Evolutionary conservation across 139 green algal genomes (phyloP).

Genomic region (Gonium pectorale): DNA sequence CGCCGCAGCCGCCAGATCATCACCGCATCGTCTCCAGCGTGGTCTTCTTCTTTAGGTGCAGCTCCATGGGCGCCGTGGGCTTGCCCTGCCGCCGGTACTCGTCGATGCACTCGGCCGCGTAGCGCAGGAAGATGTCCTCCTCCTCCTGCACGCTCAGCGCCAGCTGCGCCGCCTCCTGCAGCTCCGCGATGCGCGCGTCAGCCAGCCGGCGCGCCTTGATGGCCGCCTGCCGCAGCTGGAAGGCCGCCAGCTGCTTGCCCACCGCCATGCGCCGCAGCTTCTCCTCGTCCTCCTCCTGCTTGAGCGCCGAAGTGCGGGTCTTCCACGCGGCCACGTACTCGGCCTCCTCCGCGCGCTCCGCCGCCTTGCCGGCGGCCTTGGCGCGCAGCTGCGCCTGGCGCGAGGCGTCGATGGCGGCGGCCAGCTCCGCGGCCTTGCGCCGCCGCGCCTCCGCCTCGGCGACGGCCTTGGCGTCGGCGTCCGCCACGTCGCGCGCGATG

Average conservation of each 20-base stretch:
- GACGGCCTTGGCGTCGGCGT: slow-evolving; percentile 44
- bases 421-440: slow-evolving; percentile 27
- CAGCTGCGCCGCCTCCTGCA: slow-evolving; percentile 62
- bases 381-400: slow-evolving; percentile 44
- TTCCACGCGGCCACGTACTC: slow-evolving; percentile 16
- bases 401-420: slow-evolving; percentile 25
- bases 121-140: slow-evolving; percentile 63
- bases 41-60: slow-evolving; percentile 55
- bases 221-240: slow-evolving; percentile 68
- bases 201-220: slow-evolving; percentile 57
- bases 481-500: slow-evolving; percentile 47
- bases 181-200: slow-evolving; percentile 67
- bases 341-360: slow-evolving; percentile 27
- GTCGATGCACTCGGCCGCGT: slow-evolving; percentile 68
- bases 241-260: slow-evolving; percentile 51
- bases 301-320: neutral
- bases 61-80: slow-evolving; percentile 66
- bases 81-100: slow-evolving; percentile 72
- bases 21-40: slow-evolving; percentile 48
- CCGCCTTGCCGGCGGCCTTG: slow-evolving; percentile 26
- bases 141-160: slow-evolving; percentile 53
- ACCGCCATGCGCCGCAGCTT: slow-evolving; percentile 6
- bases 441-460: slow-evolving; percentile 51
- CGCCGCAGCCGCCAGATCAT: too few relatives aligned
- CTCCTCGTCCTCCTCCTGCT: slow-evolving; percentile 41